phyloP scores from a whole-genome alignment of 2,329 filamentous ascomycete genomes.

The Claviceps maximensis region DNA sequence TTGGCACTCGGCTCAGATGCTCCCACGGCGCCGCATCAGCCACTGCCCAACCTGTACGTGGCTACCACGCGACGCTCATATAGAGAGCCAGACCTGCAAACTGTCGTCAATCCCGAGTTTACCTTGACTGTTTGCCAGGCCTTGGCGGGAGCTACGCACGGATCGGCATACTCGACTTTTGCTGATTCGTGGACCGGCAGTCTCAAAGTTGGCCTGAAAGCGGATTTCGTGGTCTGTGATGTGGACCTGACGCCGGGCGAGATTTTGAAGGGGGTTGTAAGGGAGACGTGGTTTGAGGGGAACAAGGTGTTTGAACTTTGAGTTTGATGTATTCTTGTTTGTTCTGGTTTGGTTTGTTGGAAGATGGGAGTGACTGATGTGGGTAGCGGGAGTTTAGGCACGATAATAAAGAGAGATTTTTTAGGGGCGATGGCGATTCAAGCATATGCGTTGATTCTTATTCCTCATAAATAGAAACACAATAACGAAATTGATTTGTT shows the following conservation, averaged over 20 bases:
- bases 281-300: conserved; percentile 42
- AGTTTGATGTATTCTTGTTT: neutral
- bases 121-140: conserved; percentile 39
- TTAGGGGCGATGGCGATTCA: no score
- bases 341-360: no score
- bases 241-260: conserved; percentile 34
- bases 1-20: conserved; percentile 47
- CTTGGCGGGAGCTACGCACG: conserved; percentile 38
- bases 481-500: no score
- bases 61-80: conserved; percentile 44
- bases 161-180: conserved; percentile 45
- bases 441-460: no score
- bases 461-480: no score
- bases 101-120: conserved; percentile 38
- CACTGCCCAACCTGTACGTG: conserved; percentile 44
- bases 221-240: conserved; percentile 42
- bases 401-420: no score
- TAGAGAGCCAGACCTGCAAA: conserved; percentile 28
- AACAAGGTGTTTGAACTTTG: conserved; percentile 21
- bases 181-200: conserved; percentile 40
- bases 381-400: neutral
- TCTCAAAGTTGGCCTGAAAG: conserved; percentile 36
- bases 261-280: conserved; percentile 31
- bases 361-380: neutral
- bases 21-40: conserved; percentile 42